Evolutionary conservation across 1,284 basidiomycete species (phyloP).

Genomic region (Rugiboletus extremiorientalis): DNA sequence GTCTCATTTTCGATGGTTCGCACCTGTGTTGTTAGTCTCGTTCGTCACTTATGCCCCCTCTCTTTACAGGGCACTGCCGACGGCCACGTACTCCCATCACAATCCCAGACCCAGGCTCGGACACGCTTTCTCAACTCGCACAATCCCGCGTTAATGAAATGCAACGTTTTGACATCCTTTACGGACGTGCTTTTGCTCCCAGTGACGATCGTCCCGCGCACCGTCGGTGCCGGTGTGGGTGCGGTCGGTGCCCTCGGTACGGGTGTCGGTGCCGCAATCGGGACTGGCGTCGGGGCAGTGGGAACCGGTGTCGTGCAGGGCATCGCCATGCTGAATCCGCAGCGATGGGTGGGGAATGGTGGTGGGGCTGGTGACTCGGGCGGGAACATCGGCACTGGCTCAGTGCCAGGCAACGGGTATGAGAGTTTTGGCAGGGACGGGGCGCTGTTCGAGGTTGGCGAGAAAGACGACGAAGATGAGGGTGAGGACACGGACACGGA

Average conservation of each 20-base stretch:
- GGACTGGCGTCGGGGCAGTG: slow-evolving; percentile 58
- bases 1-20: slow-evolving; percentile 38
- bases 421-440: slow-evolving; percentile 41
- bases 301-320: slow-evolving; percentile 82
- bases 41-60: neutral
- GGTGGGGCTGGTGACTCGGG: slow-evolving; percentile 11
- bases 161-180: slow-evolving; percentile 91
- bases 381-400: slow-evolving; percentile 32
- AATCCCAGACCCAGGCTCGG: slow-evolving; percentile 27
- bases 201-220: slow-evolving; percentile 93
- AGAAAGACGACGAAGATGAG: slow-evolving; percentile 47
- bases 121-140: slow-evolving; percentile 77
- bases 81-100: slow-evolving; percentile 5
- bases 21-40: too few relatives aligned
- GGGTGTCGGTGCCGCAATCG: slow-evolving; percentile 67
- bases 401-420: slow-evolving; percentile 23
- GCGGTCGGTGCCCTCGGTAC: slow-evolving; percentile 46
- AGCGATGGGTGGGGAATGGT: slow-evolving; percentile 61
- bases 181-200: slow-evolving; percentile 88
- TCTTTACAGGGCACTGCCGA: slow-evolving; percentile 8
- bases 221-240: slow-evolving; percentile 69
- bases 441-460: slow-evolving; percentile 62
- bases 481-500: slow-evolving; percentile 19
- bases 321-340: slow-evolving; percentile 84
- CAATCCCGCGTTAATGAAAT: slow-evolving; percentile 91